Conservation (phyloP, 2,329 filamentous ascomycete genomes). For the Pyrenochaeta sp. region DNA sequence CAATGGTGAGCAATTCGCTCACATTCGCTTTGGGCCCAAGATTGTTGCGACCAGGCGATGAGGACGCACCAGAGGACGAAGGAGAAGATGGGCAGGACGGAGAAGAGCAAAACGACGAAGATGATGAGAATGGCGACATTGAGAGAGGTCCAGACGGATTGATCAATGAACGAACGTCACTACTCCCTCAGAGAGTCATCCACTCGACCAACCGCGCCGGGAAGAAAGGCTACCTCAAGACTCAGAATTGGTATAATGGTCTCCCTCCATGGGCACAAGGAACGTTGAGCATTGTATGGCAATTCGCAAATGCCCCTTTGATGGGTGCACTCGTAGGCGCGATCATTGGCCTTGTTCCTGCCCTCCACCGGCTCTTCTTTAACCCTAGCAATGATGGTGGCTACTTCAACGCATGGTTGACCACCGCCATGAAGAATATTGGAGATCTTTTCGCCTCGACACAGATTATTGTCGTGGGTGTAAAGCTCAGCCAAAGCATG, state of each 20-base stretch:
- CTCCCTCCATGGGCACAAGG: constrained; percentile 50
- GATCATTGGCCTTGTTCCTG: constrained; percentile 66
- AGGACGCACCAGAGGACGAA: constrained; percentile 50
- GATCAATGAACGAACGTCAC: constrained; percentile 58
- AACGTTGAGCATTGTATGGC: constrained; percentile 51
- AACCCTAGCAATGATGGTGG: constrained; percentile 64
- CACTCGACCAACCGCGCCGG: constrained; percentile 34
- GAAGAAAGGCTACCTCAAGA: constrained; percentile 42
- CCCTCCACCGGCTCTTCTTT: constrained; percentile 70
- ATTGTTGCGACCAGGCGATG: constrained; percentile 59
- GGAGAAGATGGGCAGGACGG: constrained; percentile 17
- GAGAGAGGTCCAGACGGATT: constrained; percentile 34
- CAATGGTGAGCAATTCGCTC: constrained; percentile 68
- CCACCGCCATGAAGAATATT: constrained; percentile 66
- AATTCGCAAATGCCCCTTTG: constrained; percentile 68
- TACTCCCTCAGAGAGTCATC: constrained; percentile 55
- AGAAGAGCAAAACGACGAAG: constrained; percentile 28
- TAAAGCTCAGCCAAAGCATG: constrained; percentile 67
- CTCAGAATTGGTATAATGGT: constrained; percentile 44
- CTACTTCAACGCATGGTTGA: constrained; percentile 72
- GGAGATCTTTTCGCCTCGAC: constrained; percentile 70
- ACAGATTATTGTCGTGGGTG: constrained; percentile 71
- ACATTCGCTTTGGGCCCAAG: constrained; percentile 70
- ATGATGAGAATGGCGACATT: constrained; percentile 25
- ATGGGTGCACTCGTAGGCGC: constrained; percentile 67